Base-by-base conservation (phyloP, 257 asterid species). In the Hygrophila difformis region DNA sequence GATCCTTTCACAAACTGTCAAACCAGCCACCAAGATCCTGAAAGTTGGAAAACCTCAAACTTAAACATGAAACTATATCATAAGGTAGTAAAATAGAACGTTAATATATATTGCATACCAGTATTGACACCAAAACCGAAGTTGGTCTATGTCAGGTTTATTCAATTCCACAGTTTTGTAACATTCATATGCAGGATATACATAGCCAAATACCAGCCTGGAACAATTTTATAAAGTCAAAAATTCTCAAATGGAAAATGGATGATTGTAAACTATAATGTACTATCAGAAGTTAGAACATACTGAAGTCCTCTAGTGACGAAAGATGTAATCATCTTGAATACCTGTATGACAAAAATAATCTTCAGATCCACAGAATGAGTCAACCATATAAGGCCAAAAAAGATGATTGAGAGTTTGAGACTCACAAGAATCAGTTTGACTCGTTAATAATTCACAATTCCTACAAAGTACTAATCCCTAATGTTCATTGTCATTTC, bases 81-180 rank as follows among this genome's bases (percentile, higher is more conserved):
- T 35, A 8, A 11, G 18, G 18, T 43, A 18, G 62, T 22, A 14
- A 23, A 58, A 24, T 11, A 8, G 6, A 37, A 62, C 31, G 31
- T 5, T 26, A 3, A 5, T 26, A 26, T 1, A 44, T 22, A 29
- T 7, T 19, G 14, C 22, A 47, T 72, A 87, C 97, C 97, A 88
- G 46, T 88, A 88, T 39, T 88, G 96, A 78, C 97, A 88, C 97
- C 97, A 88, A 68, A 84, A 88, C 18, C 75, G 85, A 50, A 88
- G 95, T 58, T 81, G 87, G 59, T 75, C 81, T 23, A 89, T 85
- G 36, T 89, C 87, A 8, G 96, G 94, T 61, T 79, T 88, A 68
- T 88, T 88, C 84, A 71, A 54, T 66, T 89, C 96, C 63, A 89
- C 93, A 1, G 87, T 61, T 70, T 89, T 89, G 53, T 28, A 84